A percentile compares a stretch with the other conserved stretches of the same genome.
Conservation (phyloP, 179 eudicot genomes). For the Spergularia azorica region DNA sequence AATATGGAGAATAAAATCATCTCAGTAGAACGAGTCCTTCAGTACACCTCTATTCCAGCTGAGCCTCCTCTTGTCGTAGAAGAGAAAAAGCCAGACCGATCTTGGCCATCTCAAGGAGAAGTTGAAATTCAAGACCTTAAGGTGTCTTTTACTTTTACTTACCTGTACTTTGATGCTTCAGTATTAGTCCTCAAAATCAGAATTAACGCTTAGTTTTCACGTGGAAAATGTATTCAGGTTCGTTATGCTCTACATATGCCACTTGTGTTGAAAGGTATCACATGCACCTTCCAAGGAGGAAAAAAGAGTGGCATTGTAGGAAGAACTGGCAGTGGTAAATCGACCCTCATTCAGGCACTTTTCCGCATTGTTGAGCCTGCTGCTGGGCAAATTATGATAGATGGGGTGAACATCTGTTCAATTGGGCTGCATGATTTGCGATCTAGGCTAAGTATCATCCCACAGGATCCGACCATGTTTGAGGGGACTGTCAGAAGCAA, state of each 20-base stretch:
- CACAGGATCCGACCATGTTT: constrained; percentile 80
- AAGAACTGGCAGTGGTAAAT: constrained; percentile 67
- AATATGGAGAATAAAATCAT: constrained; percentile 24
- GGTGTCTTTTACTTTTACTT: constrained; percentile 34
- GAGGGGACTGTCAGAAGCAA: constrained; percentile 69
- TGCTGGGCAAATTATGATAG: constrained; percentile 48
- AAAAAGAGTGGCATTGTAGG: constrained; percentile 67
- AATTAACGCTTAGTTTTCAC: not conserved
- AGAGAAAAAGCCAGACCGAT: constrained; percentile 27
- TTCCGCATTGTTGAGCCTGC: constrained; percentile 60
- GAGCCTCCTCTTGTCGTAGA: constrained; percentile 20
- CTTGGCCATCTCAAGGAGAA: constrained; percentile 49
- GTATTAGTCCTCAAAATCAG: not conserved
- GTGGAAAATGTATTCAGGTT: constrained; percentile 41
- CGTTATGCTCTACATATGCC: constrained; percentile 84
- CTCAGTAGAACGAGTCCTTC: constrained; percentile 20
- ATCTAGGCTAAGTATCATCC: constrained; percentile 64
- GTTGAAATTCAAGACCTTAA: constrained; percentile 53
- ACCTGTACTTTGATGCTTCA: not conserved
- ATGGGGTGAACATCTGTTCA: constrained; percentile 46
- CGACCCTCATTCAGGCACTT: constrained; percentile 60
- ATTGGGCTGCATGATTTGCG: constrained; percentile 70
- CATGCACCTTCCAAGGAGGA: constrained; percentile 64
- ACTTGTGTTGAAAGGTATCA: constrained; percentile 64
- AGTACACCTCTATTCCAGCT: constrained; percentile 1